A percentile compares a stretch with the other conserved stretches of the same genome.
These are phyloP conservation scores for Pontederia paniculata DNA, from an alignment of 176 grass and related monocot genomes.

Conservation along the genomic window DNA sequence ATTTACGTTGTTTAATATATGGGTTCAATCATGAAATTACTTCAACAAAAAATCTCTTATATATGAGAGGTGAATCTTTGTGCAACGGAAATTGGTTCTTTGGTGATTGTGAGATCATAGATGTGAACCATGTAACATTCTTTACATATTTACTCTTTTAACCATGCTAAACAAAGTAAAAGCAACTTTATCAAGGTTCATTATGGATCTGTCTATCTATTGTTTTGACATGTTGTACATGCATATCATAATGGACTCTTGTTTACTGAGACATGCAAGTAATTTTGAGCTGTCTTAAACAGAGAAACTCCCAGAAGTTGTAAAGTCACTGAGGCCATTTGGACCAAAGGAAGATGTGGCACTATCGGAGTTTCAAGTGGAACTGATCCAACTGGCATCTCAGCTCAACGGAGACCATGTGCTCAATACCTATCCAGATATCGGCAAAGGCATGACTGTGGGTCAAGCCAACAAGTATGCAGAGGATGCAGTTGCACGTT, in stretches of 20 bases:
- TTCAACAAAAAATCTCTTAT: too few species aligned
- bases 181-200: too few species aligned
- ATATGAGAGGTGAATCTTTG: too few species aligned
- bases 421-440: not conserved
- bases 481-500: conserved; percentile 17
- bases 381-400: conserved; percentile 23
- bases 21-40: too few species aligned
- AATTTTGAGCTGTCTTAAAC: not conserved
- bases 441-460: conserved; percentile 16
- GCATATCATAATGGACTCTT: not conserved
- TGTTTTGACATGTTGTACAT: too few species aligned
- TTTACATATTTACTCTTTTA: too few species aligned
- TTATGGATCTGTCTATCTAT: too few species aligned
- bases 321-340: conserved; percentile 15
- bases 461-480: conserved; percentile 12
- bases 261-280: not conserved
- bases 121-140: too few species aligned
- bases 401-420: conserved; percentile 18
- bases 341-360: conserved; percentile 10
- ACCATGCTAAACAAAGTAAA: too few species aligned
- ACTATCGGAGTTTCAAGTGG: conserved; percentile 20
- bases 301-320: conserved; percentile 21
- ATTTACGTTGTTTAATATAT: too few species aligned
- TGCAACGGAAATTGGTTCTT: too few species aligned
- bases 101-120: too few species aligned